A percentile compares a stretch with the other conserved stretches of the same genome.
Evolutionary conservation across 208 protist genomes (phyloP).

Genomic region (Acanthamoeba culbertsoni): DNA sequence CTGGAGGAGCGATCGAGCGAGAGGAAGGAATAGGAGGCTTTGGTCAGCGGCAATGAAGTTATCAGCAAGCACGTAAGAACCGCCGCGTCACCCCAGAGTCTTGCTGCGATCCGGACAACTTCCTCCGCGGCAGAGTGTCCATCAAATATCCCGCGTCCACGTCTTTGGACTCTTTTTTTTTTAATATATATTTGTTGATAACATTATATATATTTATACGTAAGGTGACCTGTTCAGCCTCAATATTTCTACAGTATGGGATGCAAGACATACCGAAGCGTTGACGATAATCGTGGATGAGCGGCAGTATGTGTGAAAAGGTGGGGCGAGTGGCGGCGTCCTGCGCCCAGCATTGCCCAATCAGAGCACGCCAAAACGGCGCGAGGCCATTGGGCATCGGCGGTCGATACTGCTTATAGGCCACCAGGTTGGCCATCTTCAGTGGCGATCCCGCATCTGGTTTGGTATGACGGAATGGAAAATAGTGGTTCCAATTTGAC

Average conservation of each 20-base stretch:
- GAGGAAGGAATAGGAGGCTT: no score
- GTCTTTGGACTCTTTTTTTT: no score
- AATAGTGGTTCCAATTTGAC: no score
- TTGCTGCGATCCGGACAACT: background rate
- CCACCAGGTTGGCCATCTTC: conserved; percentile 38
- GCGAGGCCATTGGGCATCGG: background rate
- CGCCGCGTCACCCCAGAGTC: background rate
- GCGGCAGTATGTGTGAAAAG: background rate
- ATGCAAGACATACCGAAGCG: background rate
- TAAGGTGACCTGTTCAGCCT: background rate
- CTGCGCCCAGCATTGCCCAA: background rate
- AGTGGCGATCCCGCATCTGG: background rate
- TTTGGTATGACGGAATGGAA: background rate
- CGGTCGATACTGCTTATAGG: conserved; percentile 34
- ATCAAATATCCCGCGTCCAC: background rate
- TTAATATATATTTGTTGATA: no score
- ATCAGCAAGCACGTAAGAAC: background rate
- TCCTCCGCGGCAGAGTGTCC: background rate
- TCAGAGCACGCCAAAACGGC: background rate
- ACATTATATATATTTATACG: background rate
- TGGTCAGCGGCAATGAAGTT: no score
- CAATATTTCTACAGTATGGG: background rate
- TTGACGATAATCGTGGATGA: background rate
- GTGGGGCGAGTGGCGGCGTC: background rate
- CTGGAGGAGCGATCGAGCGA: no score